Base-by-base conservation (phyloP, 257 asterid species). In the Linderniella brevidens region DNA sequence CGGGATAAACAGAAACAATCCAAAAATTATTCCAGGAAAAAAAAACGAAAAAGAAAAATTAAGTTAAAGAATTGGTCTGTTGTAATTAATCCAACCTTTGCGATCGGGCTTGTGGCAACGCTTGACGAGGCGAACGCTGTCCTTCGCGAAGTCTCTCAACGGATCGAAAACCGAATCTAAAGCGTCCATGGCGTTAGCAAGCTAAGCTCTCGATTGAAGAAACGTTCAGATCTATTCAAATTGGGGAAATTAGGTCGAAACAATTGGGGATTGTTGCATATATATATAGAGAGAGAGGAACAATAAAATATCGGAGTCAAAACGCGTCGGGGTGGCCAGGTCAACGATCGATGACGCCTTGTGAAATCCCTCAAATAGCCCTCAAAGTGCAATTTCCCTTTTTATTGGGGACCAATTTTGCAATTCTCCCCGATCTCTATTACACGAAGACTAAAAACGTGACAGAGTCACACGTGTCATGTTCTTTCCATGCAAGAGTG, bases 381-480 rank as follows among this genome's bases (percentile, higher is more conserved):
- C 32, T 25, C 32, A 25, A 3, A 25, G 3, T 3, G 3, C 4
- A 3, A 25, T 2, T 2, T 25, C 6, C 32, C 32, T 6, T 25
- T 25, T 25, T 25, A 25, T 25, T 6, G 32, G 32, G 32, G 32
- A n/a, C 32, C 32, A 2, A 6, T 25, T 25, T 25, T 25, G 32
- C 32, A 25, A 25, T 25, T 25, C 32, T 25, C 32, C 32, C 6
- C 32, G 32, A 25, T 3, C 6, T 25, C 32, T 25, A 25, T 25
- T 25, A 25, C 32, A 25, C 32, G 32, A 25, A 25, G 32, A 2
- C 32, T 6, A 25, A 2, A 6, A 2, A 25, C 32, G 3, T 3
- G 6, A 25, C 32, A 3, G 32, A 25, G 32, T 25, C 32, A 10
- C 48, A 66, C 78, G 80, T 78, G 83, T 64, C 88, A 55, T 16